These are phyloP conservation scores for Closterium sp. DNA, from an alignment of 139 green algal species.

Conservation along the genomic window DNA sequence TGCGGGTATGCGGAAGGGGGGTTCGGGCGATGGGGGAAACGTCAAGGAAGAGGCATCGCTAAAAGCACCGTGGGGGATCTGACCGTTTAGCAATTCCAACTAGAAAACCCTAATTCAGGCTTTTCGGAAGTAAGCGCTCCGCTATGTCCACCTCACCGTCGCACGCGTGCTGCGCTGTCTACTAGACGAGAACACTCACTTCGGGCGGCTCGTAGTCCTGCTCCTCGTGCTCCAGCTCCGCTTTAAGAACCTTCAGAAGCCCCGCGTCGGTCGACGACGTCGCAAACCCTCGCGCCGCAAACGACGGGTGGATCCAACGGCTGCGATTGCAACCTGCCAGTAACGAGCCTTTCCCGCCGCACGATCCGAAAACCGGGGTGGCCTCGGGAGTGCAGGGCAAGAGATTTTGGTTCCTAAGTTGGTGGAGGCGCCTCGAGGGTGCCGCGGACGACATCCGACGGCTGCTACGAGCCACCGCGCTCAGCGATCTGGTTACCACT, in stretches of 20 bases:
- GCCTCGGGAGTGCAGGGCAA: neutral
- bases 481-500: neutral
- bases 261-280: neutral
- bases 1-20: neutral
- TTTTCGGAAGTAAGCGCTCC: too few species aligned
- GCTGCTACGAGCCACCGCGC: neutral
- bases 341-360: neutral
- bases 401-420: neutral
- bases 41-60: neutral
- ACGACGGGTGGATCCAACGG: neutral
- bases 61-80: neutral
- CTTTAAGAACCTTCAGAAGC: neutral
- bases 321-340: neutral
- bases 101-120: neutral
- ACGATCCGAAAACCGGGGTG: neutral
- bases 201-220: neutral
- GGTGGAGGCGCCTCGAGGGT: neutral
- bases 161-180: too few species aligned
- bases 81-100: too few species aligned
- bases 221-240: neutral
- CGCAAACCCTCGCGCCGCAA: neutral
- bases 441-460: neutral
- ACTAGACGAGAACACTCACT: neutral
- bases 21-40: neutral
- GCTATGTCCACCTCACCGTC: too few species aligned